These are phyloP conservation scores for Trypanosoma rangeli DNA, from an alignment of 208 protist species.

Conservation along the genomic window DNA sequence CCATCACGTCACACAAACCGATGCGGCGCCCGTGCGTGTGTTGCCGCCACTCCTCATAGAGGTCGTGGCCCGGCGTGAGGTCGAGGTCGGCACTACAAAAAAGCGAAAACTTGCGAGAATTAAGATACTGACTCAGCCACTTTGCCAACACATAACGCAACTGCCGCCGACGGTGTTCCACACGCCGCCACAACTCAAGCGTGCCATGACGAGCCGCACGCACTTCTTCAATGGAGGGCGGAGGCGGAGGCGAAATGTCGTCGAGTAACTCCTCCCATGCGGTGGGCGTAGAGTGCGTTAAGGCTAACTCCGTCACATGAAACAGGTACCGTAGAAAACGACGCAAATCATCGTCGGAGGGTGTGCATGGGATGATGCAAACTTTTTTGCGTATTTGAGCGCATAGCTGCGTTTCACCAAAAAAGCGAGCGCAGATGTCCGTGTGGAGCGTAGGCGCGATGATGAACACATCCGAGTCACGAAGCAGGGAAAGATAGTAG, in stretches of 20 bases:
- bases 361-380: slow-evolving; percentile 26
- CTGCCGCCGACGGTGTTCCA: slow-evolving; percentile 81
- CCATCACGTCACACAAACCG: slow-evolving; percentile 67
- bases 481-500: slow-evolving; percentile 66
- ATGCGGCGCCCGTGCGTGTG: slow-evolving; percentile 56
- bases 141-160: slow-evolving; percentile 77
- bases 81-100: slow-evolving; percentile 72
- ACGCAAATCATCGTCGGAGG: slow-evolving; percentile 39
- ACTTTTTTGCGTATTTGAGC: slow-evolving; percentile 36
- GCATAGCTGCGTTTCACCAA: slow-evolving; percentile 17
- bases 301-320: slow-evolving; percentile 45
- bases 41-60: slow-evolving; percentile 60
- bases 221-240: slow-evolving; percentile 24
- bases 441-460: slow-evolving; percentile 39
- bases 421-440: slow-evolving; percentile 32
- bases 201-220: slow-evolving; percentile 18
- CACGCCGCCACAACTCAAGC: slow-evolving; percentile 56
- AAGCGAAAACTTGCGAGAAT: slow-evolving; percentile 53
- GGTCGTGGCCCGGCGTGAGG: slow-evolving; percentile 41
- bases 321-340: slow-evolving; percentile 53
- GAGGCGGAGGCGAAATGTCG: slow-evolving; percentile 23
- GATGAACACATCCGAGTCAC: slow-evolving; percentile 62
- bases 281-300: slow-evolving; percentile 26
- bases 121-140: slow-evolving; percentile 78
- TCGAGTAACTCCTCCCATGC: slow-evolving; percentile 17